phyloP scores from a whole-genome alignment of 139 green algal genomes.

The Asterochloris erici region DNA sequence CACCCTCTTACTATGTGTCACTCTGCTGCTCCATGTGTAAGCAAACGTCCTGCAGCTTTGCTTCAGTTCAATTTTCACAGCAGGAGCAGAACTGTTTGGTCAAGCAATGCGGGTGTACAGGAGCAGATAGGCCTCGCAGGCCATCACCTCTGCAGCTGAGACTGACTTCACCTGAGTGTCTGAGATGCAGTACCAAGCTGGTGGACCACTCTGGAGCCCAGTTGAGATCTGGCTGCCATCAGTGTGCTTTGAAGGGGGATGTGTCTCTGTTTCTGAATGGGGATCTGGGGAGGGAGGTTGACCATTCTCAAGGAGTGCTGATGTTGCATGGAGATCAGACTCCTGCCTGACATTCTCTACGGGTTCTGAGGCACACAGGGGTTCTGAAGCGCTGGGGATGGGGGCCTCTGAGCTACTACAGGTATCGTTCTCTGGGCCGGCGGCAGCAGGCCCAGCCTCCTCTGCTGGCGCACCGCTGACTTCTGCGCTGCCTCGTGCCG shows the following conservation, averaged over 20 bases:
- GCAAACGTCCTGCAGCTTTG: too few species aligned
- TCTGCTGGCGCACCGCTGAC: too few species aligned
- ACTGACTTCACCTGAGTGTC: conserved; percentile 27
- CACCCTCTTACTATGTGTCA: too few species aligned
- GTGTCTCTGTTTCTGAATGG: too few species aligned
- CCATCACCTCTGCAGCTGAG: neutral
- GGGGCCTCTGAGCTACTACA: too few species aligned
- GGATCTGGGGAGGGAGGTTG: neutral
- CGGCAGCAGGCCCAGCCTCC: too few species aligned
- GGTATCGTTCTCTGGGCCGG: too few species aligned
- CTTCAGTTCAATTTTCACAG: too few species aligned
- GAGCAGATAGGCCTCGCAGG: conserved; percentile 29
- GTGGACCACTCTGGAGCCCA: neutral
- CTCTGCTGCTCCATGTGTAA: too few species aligned
- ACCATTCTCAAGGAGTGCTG: neutral
- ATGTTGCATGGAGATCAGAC: neutral
- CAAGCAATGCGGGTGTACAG: conserved; percentile 23
- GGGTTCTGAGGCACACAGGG: neutral
- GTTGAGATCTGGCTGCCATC: neutral
- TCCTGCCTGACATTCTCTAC: neutral
- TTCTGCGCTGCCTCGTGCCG: neutral
- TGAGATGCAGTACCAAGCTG: conserved; percentile 22
- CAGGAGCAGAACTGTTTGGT: neutral
- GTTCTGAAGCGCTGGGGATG: too few species aligned
- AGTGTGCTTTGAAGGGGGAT: neutral